A percentile compares a stretch with the other conserved stretches of the same genome.
Conservation (phyloP, 2,329 filamentous ascomycete genomes). For the Botrytis tulipae region DNA sequence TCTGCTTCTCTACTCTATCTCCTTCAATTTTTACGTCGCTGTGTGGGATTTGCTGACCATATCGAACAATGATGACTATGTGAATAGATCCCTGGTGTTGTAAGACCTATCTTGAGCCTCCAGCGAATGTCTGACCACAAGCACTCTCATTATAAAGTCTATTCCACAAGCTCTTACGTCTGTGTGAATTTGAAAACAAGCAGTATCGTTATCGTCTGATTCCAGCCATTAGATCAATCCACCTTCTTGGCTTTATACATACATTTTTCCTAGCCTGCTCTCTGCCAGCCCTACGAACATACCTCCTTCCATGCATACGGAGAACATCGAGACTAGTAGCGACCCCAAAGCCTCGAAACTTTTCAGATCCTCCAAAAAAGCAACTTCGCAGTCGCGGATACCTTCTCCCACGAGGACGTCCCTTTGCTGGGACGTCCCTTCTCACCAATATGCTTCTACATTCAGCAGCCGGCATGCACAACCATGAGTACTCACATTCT, state of each 20-base stretch:
- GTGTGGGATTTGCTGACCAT: constrained; percentile 24
- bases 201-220: neutral
- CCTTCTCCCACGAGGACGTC: constrained; percentile 18
- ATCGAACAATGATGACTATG: constrained; percentile 19
- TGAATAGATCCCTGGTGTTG: constrained; percentile 18
- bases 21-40: neutral
- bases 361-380: neutral
- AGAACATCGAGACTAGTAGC: neutral
- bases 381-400: constrained; percentile 11
- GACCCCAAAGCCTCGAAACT: neutral
- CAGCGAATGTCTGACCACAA: constrained; percentile 7
- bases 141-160: neutral
- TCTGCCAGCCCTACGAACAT: constrained; percentile 14
- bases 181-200: constrained; percentile 7
- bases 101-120: constrained; percentile 26
- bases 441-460: constrained; percentile 36
- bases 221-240: neutral
- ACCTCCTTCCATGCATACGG: constrained; percentile 5
- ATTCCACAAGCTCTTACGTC: neutral
- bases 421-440: constrained; percentile 22
- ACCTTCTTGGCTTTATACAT: constrained; percentile 9
- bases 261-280: neutral
- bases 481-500: constrained; percentile 34
- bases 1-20: constrained; percentile 1
- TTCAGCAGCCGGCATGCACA: constrained; percentile 34